A percentile compares a stretch with the other conserved stretches of the same genome.
These are phyloP conservation scores for Misopates orontium DNA, from an alignment of 257 asterid genomes.

Conservation along the genomic window DNA sequence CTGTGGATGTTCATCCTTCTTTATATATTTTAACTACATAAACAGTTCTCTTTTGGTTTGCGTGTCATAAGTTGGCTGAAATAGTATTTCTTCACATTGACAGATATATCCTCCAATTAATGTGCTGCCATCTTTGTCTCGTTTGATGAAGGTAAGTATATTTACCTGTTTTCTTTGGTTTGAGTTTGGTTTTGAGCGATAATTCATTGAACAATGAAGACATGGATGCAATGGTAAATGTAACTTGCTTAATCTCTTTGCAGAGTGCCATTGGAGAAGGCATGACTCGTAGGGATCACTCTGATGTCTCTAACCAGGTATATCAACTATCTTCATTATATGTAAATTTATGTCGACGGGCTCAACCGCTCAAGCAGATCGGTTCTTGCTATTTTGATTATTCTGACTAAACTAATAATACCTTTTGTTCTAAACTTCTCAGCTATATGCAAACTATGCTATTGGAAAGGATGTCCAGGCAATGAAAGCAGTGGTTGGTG, in stretches of 20 bases:
- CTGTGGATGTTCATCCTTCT: neutral
- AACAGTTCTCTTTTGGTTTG: neutral
- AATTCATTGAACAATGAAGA: neutral
- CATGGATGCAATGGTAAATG: constrained; percentile 12
- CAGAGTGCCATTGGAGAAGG: constrained; percentile 99
- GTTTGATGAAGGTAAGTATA: constrained; percentile 83
- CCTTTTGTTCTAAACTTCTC: constrained; percentile 8
- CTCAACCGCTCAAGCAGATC: neutral
- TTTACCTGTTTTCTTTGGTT: constrained; percentile 13
- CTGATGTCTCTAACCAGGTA: constrained; percentile 98
- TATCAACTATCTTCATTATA: neutral
- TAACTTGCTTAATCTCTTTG: constrained; percentile 24
- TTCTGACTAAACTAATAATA: neutral
- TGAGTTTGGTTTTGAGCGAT: neutral
- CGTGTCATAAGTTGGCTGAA: constrained; percentile 26
- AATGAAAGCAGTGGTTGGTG: constrained; percentile 91
- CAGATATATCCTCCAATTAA: constrained; percentile 98
- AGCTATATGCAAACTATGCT: constrained; percentile 84
- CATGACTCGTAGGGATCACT: constrained; percentile 94
- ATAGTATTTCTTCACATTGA: constrained; percentile 19
- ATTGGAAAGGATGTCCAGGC: constrained; percentile 89
- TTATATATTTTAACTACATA: neutral
- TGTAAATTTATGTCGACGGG: neutral
- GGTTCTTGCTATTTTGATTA: neutral
- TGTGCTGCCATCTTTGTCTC: constrained; percentile 97